phyloP scores from a whole-genome alignment of 257 asterid species.

The Pogostemon cablin region DNA sequence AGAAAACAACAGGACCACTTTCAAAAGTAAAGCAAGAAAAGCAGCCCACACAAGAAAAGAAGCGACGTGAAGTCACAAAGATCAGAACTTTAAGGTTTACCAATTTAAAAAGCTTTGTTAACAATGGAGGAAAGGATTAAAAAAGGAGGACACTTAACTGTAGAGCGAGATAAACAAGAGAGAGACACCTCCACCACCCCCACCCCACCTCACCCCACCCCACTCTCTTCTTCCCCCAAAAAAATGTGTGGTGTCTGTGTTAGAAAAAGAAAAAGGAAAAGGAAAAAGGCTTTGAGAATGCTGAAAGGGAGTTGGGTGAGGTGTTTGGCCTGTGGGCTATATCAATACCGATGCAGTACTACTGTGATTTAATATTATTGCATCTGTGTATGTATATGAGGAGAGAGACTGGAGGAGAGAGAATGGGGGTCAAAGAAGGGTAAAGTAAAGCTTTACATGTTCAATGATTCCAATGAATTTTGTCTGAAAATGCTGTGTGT shows the following conservation, averaged over 20 bases:
- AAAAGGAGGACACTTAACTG: conserved; percentile 43
- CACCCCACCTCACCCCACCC: background rate
- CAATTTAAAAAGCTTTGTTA: conserved; percentile 25
- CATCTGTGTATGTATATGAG: conserved; percentile 21
- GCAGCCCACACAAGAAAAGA: conserved; percentile 40
- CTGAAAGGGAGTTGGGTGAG: conserved; percentile 43
- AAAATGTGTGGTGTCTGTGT: conserved; percentile 42
- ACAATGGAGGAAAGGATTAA: conserved; percentile 38
- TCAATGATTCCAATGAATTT: conserved; percentile 62
- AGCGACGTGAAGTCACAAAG: conserved; percentile 62
- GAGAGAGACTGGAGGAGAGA: conserved; percentile 32
- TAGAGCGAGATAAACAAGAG: conserved; percentile 42
- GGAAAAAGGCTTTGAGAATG: conserved; percentile 43
- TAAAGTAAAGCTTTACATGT: conserved; percentile 58
- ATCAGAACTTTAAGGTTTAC: conserved; percentile 56
- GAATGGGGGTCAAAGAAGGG: conserved; percentile 44
- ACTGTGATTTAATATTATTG: conserved; percentile 16
- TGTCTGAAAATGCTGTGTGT: conserved; percentile 50
- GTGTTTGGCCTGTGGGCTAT: conserved; percentile 37
- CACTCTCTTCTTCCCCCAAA: conserved; percentile 25
- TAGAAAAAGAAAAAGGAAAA: conserved; percentile 29
- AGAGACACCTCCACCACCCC: conserved; percentile 36
- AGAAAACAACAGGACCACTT: conserved; percentile 54
- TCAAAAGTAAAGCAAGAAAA: conserved; percentile 55
- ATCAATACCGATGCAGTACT: conserved; percentile 41